Conservation (phyloP, 2,329 filamentous ascomycete species). For the Phaeosphaeriaceae sp. region DNA sequence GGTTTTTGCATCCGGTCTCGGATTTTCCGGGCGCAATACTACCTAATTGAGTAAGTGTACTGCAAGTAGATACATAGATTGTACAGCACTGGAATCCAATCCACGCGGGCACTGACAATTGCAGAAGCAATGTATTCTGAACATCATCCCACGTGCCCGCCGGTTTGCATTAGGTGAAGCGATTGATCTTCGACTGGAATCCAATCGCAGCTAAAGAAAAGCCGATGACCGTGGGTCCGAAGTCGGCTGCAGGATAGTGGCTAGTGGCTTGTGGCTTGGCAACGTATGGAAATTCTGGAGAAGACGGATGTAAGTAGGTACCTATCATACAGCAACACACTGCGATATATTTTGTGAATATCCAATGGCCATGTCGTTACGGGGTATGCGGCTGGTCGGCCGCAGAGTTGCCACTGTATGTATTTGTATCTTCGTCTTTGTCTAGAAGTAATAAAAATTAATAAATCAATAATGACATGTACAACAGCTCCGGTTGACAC, state of each 20-base stretch:
- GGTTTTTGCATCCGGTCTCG: slow-evolving; percentile 29
- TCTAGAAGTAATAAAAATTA: too few species aligned
- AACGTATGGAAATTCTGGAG: slow-evolving; percentile 30
- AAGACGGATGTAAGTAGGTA: slow-evolving; percentile 20
- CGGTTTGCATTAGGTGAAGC: slow-evolving; percentile 27
- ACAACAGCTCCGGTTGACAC: slow-evolving; percentile 35
- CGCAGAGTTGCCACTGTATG: slow-evolving; percentile 40
- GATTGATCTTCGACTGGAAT: slow-evolving; percentile 19
- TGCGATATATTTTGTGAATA: too few species aligned
- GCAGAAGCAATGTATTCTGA: slow-evolving; percentile 5
- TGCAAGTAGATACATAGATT: too few species aligned
- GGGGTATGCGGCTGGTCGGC: slow-evolving; percentile 41
- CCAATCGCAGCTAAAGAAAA: slow-evolving; percentile 35
- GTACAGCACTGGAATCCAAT: background rate
- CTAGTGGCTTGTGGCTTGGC: slow-evolving; percentile 24
- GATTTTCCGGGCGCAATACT: slow-evolving; percentile 15
- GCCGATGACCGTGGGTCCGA: slow-evolving; percentile 40
- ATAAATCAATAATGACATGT: too few species aligned
- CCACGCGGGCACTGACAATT: background rate
- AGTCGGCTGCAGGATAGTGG: slow-evolving; percentile 33
- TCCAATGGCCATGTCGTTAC: slow-evolving; percentile 50
- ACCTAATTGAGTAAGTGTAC: too few species aligned
- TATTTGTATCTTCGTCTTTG: too few species aligned
- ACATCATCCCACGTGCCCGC: slow-evolving; percentile 13
- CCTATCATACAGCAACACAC: slow-evolving; percentile 28